Conservation (phyloP, 345 rosid genomes). For the Adansonia digitata region DNA sequence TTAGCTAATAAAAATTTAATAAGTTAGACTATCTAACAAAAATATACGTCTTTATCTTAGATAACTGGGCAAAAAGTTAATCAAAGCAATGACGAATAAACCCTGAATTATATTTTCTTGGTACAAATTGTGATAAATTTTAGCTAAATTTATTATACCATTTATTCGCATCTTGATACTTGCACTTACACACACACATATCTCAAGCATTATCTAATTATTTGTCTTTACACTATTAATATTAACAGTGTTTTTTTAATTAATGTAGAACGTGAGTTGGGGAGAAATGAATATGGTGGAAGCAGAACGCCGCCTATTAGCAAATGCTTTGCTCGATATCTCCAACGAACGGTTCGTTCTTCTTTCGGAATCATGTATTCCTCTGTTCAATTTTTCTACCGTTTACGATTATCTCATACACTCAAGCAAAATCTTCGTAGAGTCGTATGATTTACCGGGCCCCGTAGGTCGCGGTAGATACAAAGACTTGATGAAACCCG, state of each 20-base stretch:
- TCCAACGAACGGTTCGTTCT: slow-evolving; percentile 75
- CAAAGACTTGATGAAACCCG: slow-evolving; percentile 39
- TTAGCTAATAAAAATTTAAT: not conserved
- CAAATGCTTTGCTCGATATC: slow-evolving; percentile 65
- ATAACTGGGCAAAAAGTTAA: too few relatives aligned
- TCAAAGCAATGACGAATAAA: not conserved
- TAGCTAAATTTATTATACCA: too few relatives aligned
- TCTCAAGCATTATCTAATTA: not conserved
- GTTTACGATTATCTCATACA: slow-evolving; percentile 52
- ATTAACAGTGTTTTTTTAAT: not conserved
- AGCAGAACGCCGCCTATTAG: slow-evolving; percentile 75
- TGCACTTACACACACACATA: not conserved
- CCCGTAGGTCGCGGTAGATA: slow-evolving; percentile 73
- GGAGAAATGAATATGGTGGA: slow-evolving; percentile 68
- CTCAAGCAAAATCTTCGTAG: slow-evolving; percentile 42
- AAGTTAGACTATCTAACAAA: too few relatives aligned
- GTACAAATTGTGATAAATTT: too few relatives aligned
- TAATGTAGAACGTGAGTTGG: slow-evolving; percentile 35
- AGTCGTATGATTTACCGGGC: slow-evolving; percentile 47
- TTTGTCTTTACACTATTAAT: not conserved
- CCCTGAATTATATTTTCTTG: not conserved
- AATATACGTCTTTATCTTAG: too few relatives aligned
- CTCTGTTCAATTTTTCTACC: slow-evolving; percentile 67
- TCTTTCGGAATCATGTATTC: slow-evolving; percentile 79
- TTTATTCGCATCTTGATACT: too few relatives aligned